These are phyloP conservation scores for Pulveroboletus sp. DNA, from an alignment of 768 basidiomycete genomes.

Conservation along the genomic window DNA sequence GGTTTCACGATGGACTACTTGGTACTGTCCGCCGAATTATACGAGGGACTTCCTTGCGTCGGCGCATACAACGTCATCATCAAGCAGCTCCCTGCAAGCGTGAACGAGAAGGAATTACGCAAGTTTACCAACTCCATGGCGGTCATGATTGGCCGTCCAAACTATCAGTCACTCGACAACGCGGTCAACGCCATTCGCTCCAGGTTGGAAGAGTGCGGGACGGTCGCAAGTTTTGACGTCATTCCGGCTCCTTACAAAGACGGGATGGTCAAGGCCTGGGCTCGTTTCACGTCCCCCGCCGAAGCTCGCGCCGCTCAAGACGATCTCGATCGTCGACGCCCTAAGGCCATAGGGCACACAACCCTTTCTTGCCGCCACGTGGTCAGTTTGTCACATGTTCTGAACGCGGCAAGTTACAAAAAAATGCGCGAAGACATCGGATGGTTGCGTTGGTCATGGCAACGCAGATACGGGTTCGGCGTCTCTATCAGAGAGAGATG, in stretches of 20 bases:
- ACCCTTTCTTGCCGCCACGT: conserved; percentile 52
- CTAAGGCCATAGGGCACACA: conserved; percentile 44
- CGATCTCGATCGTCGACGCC: conserved; percentile 46
- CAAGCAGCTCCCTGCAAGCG: conserved; percentile 46
- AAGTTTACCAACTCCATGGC: conserved; percentile 47
- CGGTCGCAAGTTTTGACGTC: conserved; percentile 42
- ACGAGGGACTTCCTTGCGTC: conserved; percentile 58
- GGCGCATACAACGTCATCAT: conserved; percentile 63
- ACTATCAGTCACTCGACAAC: conserved; percentile 35
- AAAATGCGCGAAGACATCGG: conserved; percentile 45
- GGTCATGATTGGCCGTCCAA: conserved; percentile 51
- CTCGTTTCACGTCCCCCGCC: conserved; percentile 46
- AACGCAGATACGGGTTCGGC: conserved; percentile 26
- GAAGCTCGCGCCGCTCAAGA: conserved; percentile 53
- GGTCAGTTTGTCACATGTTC: conserved; percentile 45
- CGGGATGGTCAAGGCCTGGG: conserved; percentile 53
- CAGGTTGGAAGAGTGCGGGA: conserved; percentile 38
- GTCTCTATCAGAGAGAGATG: conserved; percentile 29
- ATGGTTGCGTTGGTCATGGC: conserved; percentile 39
- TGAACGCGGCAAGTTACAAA: conserved; percentile 38
- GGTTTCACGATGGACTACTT: conserved; percentile 36
- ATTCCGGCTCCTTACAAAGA: conserved; percentile 49
- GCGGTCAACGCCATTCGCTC: conserved; percentile 38
- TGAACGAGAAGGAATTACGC: conserved; percentile 40
- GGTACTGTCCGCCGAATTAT: conserved; percentile 45